These are phyloP conservation scores for Nicotiana knightiana DNA, from an alignment of 257 asterid species.

Conservation along the genomic window DNA sequence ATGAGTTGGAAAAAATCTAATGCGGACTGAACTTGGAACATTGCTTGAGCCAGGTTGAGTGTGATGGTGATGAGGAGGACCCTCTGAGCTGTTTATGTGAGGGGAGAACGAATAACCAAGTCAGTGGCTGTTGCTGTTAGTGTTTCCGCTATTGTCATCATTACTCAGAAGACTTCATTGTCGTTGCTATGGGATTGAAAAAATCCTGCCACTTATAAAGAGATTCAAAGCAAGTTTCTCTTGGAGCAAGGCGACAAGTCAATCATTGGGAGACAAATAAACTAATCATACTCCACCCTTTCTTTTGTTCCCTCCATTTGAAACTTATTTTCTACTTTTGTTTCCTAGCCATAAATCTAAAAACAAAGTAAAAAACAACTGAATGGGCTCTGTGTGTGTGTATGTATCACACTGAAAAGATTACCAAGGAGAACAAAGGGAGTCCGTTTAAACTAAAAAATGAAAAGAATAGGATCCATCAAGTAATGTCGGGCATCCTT, in stretches of 20 bases:
- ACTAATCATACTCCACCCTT: conserved; percentile 35
- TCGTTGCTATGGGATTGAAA: conserved; percentile 8
- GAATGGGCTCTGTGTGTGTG: conserved; percentile 23
- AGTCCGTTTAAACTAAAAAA: conserved; percentile 55
- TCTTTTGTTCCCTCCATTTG: conserved; percentile 22
- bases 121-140: conserved; percentile 46
- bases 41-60: conserved; percentile 33
- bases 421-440: conserved; percentile 41
- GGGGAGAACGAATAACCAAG: conserved; percentile 82
- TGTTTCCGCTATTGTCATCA: conserved; percentile 29
- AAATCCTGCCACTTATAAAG: background rate
- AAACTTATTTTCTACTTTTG: conserved; percentile 33
- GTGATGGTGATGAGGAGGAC: conserved; percentile 25
- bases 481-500: conserved; percentile 74
- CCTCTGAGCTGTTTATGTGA: conserved; percentile 48
- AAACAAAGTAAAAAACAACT: conserved; percentile 19
- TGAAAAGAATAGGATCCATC: conserved; percentile 92
- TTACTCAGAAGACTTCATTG: conserved; percentile 43
- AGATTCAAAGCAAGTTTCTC: background rate
- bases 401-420: conserved; percentile 36
- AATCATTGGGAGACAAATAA: conserved; percentile 68
- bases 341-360: conserved; percentile 52
- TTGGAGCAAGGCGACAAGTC: conserved; percentile 36
- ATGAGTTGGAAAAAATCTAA: conserved; percentile 26
- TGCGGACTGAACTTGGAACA: conserved; percentile 29